These are phyloP conservation scores for Gossypium davidsonii DNA, from an alignment of 441 rosid species.

Conservation along the genomic window DNA sequence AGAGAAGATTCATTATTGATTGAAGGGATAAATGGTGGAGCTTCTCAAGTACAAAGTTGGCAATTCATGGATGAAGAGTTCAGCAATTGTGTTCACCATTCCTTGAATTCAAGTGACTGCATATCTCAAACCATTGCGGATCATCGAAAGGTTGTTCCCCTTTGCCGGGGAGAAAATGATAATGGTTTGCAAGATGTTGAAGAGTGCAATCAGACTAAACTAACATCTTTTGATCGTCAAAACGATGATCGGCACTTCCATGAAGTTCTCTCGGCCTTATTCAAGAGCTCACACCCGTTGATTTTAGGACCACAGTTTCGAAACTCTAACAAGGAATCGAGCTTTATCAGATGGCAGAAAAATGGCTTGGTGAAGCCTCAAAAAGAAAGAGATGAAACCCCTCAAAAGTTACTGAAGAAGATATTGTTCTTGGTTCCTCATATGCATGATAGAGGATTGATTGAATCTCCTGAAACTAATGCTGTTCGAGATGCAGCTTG, in stretches of 20 bases:
- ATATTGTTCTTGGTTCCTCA: conserved; percentile 62
- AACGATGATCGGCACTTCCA: conserved; percentile 66
- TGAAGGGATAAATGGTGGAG: conserved; percentile 44
- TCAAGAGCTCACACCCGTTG: conserved; percentile 58
- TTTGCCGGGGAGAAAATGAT: conserved; percentile 27
- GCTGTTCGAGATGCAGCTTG: conserved; percentile 29
- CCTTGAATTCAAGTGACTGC: conserved; percentile 66
- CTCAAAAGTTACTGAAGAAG: conserved; percentile 66
- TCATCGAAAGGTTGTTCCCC: conserved; percentile 30
- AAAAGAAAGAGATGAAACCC: conserved; percentile 17
- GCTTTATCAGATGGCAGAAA: conserved; percentile 63
- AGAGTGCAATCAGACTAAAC: conserved; percentile 31
- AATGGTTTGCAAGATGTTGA: conserved; percentile 35
- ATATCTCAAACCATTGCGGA: conserved; percentile 64
- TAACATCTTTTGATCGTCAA: conserved; percentile 27
- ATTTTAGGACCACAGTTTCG: conserved; percentile 43
- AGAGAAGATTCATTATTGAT: conserved; percentile 40
- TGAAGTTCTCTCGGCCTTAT: conserved; percentile 53
- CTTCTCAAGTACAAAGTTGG: conserved; percentile 73
- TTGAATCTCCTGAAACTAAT: conserved; percentile 32
- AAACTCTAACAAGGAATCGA: conserved; percentile 41
- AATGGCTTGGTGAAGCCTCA: conserved; percentile 23
- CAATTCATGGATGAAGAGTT: conserved; percentile 66
- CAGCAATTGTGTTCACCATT: conserved; percentile 54
- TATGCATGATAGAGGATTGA: conserved; percentile 37